Base-by-base conservation (phyloP, 2,329 filamentous ascomycete genomes). In the Hypoxylon sp. region DNA sequence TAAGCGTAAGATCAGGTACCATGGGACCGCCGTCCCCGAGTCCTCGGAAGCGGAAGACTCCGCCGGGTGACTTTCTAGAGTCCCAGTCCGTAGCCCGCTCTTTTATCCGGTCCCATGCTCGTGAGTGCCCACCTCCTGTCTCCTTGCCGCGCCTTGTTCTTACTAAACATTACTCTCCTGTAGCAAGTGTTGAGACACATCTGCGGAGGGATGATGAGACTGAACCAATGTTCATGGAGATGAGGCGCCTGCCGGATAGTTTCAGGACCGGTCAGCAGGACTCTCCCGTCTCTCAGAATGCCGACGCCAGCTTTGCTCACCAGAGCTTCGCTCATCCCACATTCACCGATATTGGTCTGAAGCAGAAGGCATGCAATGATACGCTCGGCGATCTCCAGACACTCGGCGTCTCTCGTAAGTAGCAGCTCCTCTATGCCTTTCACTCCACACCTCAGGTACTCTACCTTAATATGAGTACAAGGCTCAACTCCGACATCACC, bases 331-430 rank as follows among this genome's bases (percentile, higher is more conserved):
- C 77, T 0, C 80, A 81, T 53, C 77, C 68, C n/a, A 81, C 76
- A 4, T 87, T 80, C 70, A 83, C 74, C 47, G 84, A 86, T 5
- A 87, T 94, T 3, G 90, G 89, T 0, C 83, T 85, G n/a, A 85
- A 88, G 50, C 80, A 91, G 0, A 91, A 91, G 56, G 84, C 86
- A 0, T 88, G 90, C 53, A 90, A 93, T 1, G 84, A 91, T 51
- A 87, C 88, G 0, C 85, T 94, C 0, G 88, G 87, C 2, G 87
- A 91, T 52, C 85, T 97, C 0, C 88, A 93, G 55, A 85, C 90
- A 5, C 85, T 95, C 0, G 92, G 92, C 0, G 89, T 97, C 0
- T 89, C 92, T 54, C 88, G 68, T 70, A 64, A 63, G 68, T 66
- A 55, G 10, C 39, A n/a, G 19, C 9, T 13, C 3, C 42, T 19